A percentile compares a stretch with the other conserved stretches of the same genome.
Conservation (phyloP, 2,329 filamentous ascomycete species). For the Bipolaris bicolor region DNA sequence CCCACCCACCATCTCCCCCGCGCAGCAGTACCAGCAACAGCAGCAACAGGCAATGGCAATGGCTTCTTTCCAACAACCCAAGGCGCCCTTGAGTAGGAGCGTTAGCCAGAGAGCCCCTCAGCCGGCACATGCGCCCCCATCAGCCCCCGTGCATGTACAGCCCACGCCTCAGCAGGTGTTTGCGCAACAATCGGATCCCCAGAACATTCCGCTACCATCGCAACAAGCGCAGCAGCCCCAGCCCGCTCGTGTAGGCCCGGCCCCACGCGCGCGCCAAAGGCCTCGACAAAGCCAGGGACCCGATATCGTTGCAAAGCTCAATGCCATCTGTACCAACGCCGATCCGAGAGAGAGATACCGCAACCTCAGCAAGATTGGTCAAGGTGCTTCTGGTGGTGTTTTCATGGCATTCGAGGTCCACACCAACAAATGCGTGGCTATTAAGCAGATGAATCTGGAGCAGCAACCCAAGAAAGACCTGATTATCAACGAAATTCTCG, state of each 20-base stretch:
- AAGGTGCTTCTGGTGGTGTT: constrained; percentile 95
- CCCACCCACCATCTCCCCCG: constrained; percentile 46
- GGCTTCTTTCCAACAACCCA: constrained; percentile 69
- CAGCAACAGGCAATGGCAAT: constrained; percentile 77
- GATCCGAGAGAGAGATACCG: constrained; percentile 89
- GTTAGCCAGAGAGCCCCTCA: constrained; percentile 69
- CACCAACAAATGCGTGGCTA: constrained; percentile 87
- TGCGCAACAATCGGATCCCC: constrained; percentile 49
- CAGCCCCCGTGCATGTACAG: constrained; percentile 52
- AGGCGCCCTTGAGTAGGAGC: constrained; percentile 74
- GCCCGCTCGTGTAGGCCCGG: constrained; percentile 57
- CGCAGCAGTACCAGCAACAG: constrained; percentile 72
- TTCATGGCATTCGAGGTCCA: constrained; percentile 87
- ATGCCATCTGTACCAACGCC: constrained; percentile 86
- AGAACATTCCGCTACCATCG: constrained; percentile 55
- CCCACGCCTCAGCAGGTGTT: constrained; percentile 60
- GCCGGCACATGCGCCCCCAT: constrained; percentile 37
- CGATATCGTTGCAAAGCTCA: constrained; percentile 82
- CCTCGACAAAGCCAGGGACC: constrained; percentile 78
- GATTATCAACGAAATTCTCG: constrained; percentile 98
- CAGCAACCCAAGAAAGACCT: constrained; percentile 98
- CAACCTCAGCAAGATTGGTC: constrained; percentile 91
- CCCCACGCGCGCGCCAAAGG: constrained; percentile 75
- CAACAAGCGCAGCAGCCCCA: constrained; percentile 45
- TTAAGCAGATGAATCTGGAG: constrained; percentile 99